phyloP scores from a whole-genome alignment of 23 red algal species.

The Gracilaria caudata region DNA sequence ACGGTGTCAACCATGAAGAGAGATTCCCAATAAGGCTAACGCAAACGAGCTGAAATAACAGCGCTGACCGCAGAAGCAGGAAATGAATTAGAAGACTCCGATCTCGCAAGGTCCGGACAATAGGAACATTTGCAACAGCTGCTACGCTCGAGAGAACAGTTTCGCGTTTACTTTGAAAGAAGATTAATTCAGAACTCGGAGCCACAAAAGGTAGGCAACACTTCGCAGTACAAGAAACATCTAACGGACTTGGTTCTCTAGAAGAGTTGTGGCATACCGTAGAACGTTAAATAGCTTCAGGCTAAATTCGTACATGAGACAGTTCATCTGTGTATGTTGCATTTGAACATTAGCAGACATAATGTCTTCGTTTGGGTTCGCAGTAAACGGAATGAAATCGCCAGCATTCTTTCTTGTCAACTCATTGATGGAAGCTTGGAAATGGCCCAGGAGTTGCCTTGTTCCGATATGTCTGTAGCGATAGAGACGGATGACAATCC shows the following conservation, averaged over 20 bases:
- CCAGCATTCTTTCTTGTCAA: constrained; percentile 33
- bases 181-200: neutral
- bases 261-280: constrained; percentile 39
- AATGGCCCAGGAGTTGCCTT: constrained; percentile 44
- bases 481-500: constrained; percentile 50
- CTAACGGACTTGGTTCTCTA: neutral
- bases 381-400: constrained; percentile 54
- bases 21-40: constrained; percentile 1
- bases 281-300: constrained; percentile 64
- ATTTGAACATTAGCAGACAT: constrained; percentile 44
- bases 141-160: neutral
- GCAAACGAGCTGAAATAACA: constrained; percentile 41
- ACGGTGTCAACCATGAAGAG: constrained; percentile 32
- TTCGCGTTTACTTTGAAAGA: neutral
- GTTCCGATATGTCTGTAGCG: constrained; percentile 43
- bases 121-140: neutral
- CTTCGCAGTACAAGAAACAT: neutral
- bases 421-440: constrained; percentile 51
- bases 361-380: constrained; percentile 65
- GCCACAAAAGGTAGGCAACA: neutral
- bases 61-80: constrained; percentile 48
- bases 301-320: constrained; percentile 44
- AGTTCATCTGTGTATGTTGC: constrained; percentile 30
- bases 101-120: neutral
- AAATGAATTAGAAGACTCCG: constrained; percentile 28